phyloP scores from a whole-genome alignment of 148 eudicot species.

The Chenopodium quinoa region DNA sequence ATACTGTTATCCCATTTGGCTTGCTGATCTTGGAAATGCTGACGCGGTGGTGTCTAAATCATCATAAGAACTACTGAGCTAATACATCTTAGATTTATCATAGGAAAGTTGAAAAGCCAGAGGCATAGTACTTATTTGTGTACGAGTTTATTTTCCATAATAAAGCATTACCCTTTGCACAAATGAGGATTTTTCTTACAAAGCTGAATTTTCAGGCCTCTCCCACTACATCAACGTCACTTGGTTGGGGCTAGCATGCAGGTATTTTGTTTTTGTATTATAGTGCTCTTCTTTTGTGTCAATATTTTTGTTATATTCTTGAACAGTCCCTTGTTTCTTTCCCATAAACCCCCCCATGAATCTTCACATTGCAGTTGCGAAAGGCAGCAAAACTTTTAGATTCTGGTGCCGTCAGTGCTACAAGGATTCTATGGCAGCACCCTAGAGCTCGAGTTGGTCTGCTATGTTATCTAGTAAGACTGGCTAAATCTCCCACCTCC shows the following conservation, averaged over 20 bases:
- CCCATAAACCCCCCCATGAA: background rate
- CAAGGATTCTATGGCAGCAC: slow-evolving; percentile 93
- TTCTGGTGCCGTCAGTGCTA: slow-evolving; percentile 96
- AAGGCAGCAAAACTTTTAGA: slow-evolving; percentile 92
- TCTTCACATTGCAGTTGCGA: slow-evolving; percentile 55
- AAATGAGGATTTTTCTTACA: slow-evolving; percentile 10
- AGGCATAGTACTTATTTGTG: background rate
- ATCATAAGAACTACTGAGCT: background rate
- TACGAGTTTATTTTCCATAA: background rate
- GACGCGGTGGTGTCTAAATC: background rate
- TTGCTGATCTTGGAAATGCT: too few species aligned
- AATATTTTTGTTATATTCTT: slow-evolving; percentile 9
- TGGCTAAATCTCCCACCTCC: background rate
- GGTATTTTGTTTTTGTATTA: slow-evolving; percentile 40
- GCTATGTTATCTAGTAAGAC: slow-evolving; percentile 74
- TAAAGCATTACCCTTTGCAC: background rate
- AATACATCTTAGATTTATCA: background rate
- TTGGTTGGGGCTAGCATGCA: slow-evolving; percentile 87
- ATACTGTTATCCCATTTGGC: too few species aligned
- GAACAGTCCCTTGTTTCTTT: background rate
- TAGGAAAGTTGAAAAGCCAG: background rate
- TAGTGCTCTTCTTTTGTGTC: background rate
- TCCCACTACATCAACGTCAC: slow-evolving; percentile 92
- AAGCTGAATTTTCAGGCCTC: slow-evolving; percentile 60
- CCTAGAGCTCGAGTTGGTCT: slow-evolving; percentile 85